Base-by-base conservation (phyloP, 2,329 filamentous ascomycete species). In the Tolypocladium amazonense region DNA sequence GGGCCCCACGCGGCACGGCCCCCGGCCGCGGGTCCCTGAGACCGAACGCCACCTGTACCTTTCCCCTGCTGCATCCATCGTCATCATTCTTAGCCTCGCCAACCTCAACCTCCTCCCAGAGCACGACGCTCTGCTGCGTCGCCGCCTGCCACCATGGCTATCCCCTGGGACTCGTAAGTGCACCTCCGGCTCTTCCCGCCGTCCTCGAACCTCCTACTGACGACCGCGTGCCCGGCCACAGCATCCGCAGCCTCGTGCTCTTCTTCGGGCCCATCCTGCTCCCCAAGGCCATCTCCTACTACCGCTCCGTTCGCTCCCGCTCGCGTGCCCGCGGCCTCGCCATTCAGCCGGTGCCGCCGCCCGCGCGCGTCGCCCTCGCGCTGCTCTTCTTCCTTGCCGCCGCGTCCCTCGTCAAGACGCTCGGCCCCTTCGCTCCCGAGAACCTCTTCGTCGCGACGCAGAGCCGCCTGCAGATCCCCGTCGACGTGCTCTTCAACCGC, bases 401-500 rank as follows among this genome's bases (percentile, higher is more conserved):
- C 23, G 66, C 75, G 4, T 66, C 84, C 65, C 69, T 85, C 61
- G 67, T 86, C 61, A 81, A 84, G 61, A 86, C 88, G 20, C 75
- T 93, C 0, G 87, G 90, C 0, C 64, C 76, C 61, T 86, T 91
- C 68, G 78, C 83, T 7, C 88, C 89, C 5, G 86, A 90, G 70
- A 97, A 97, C 75, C 78, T 97, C 72, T 96, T 97, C 79, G 70
- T 73, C 37, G 73, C 79, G 23, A 97, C 93, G 1, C 80, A 86
- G 60, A 94, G 90, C 57, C 89, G 92, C 39, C 84, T 97, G 23
- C 89, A 92, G 68, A 93, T 89, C 50, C 87, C 91, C n/a, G 87
- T 84, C 50, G 89, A 93, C 69, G 87, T 95, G 39, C 81, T 97
- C 62, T 94, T 96, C 73, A 85, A 82, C 61, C 89, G 93, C 20